Conservation (phyloP, 2,329 filamentous ascomycete species). For the Zymoseptoria brevis region DNA sequence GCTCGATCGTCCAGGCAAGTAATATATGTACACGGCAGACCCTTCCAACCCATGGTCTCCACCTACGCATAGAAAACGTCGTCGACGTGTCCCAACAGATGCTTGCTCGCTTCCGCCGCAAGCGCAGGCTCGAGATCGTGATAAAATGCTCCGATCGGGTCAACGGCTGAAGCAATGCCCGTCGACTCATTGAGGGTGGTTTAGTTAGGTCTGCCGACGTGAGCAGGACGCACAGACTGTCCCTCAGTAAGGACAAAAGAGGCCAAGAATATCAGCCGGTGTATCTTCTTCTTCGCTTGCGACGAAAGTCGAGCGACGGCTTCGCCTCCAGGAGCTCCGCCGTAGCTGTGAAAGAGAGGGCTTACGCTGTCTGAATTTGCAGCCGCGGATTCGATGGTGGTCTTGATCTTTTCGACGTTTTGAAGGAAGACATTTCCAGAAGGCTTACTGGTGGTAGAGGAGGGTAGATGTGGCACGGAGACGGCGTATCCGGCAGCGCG, state of each 20-base stretch:
- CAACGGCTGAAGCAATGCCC: slow-evolving; percentile 2
- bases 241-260: slow-evolving; percentile 11
- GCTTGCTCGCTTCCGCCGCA: slow-evolving; percentile 10
- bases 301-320: slow-evolving; percentile 12
- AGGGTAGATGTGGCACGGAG: slow-evolving; percentile 11
- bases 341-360: slow-evolving; percentile 15
- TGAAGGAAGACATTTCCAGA: slow-evolving; percentile 2
- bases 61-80: slow-evolving; percentile 5
- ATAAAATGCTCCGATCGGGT: slow-evolving; percentile 13
- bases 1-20: slow-evolving; percentile 12
- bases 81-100: slow-evolving; percentile 3
- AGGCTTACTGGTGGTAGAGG: background rate
- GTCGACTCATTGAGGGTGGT: background rate
- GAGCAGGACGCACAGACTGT: background rate
- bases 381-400: slow-evolving; percentile 11
- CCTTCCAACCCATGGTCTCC: slow-evolving; percentile 9
- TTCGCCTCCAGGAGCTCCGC: slow-evolving; percentile 14
- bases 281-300: slow-evolving; percentile 8
- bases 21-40: slow-evolving; percentile 14
- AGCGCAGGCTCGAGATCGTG: slow-evolving; percentile 11
- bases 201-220: background rate
- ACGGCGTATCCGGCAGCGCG: slow-evolving; percentile 9
- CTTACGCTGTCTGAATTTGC: slow-evolving; percentile 9
- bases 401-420: slow-evolving; percentile 11
- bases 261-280: slow-evolving; percentile 11